Evolutionary conservation across 2,329 filamentous ascomycete species (phyloP).

Genomic region (Trichoderma sp.): DNA sequence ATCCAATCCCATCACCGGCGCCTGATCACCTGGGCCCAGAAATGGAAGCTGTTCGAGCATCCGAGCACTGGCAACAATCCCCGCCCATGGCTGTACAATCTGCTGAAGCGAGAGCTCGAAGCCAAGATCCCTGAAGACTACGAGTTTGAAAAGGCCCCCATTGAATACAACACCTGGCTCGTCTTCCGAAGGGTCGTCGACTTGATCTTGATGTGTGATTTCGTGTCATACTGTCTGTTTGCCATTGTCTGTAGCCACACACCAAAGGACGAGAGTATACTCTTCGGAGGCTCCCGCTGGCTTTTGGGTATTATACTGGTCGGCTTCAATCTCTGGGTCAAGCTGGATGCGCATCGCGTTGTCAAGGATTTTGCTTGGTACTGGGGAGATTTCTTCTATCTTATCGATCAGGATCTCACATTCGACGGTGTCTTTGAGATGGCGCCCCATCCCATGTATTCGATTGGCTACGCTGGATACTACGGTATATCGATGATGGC

Average conservation of each 20-base stretch:
- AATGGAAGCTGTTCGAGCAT: conserved; percentile 82
- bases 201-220: conserved; percentile 98
- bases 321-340: conserved; percentile 97
- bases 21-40: conserved; percentile 83
- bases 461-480: conserved; percentile 95
- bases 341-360: conserved; percentile 93
- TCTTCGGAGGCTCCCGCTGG: conserved; percentile 77
- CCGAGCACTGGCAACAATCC: conserved; percentile 80
- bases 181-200: conserved; percentile 95
- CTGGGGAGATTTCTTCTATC: conserved; percentile 99
- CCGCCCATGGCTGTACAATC: conserved; percentile 75
- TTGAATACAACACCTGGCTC: conserved; percentile 99
- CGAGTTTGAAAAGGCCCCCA: conserved; percentile 84
- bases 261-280: conserved; percentile 69
- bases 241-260: conserved; percentile 81
- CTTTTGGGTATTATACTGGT: conserved; percentile 73
- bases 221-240: conserved; percentile 94
- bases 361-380: conserved; percentile 99
- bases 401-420: conserved; percentile 95
- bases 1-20: conserved; percentile 88
- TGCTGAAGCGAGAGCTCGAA: conserved; percentile 88
- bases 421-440: conserved; percentile 99
- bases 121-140: conserved; percentile 95
- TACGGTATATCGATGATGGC: conserved; percentile 99
- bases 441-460: conserved; percentile 99